A percentile compares a stretch with the other conserved stretches of the same genome.
phyloP scores from a whole-genome alignment of 306 rosid genomes.

The Psophocarpus tetragonolobus region DNA sequence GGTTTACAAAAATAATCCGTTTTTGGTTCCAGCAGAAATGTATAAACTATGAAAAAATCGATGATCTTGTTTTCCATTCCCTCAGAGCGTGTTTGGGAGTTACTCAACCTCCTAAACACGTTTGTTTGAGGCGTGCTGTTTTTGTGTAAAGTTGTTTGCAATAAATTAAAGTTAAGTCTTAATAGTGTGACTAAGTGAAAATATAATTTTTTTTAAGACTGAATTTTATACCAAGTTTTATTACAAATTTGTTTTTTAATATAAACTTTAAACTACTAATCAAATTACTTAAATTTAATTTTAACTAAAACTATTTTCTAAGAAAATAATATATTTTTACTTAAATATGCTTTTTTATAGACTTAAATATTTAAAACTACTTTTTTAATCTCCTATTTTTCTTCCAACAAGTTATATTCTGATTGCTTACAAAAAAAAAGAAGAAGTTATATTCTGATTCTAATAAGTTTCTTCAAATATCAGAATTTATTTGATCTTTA shows the following conservation, averaged over 20 bases:
- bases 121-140: not conserved
- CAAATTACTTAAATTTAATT: too few relatives aligned
- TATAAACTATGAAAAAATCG: not conserved
- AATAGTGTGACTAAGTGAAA: not conserved
- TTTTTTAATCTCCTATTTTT: too few relatives aligned
- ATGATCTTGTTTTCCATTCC: not conserved
- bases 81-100: not conserved
- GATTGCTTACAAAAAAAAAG: too few relatives aligned
- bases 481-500: too few relatives aligned
- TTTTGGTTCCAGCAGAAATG: conserved; percentile 7
- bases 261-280: too few relatives aligned
- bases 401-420: too few relatives aligned
- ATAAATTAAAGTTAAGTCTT: not conserved
- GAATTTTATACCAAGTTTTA: not conserved
- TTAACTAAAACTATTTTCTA: too few relatives aligned
- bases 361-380: too few relatives aligned
- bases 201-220: not conserved
- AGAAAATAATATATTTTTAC: too few relatives aligned
- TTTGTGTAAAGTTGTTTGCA: not conserved
- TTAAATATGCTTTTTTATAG: too few relatives aligned
- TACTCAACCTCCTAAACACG: not conserved
- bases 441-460: too few relatives aligned
- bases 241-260: not conserved
- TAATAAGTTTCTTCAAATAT: too few relatives aligned
- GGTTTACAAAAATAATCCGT: not conserved